A percentile compares a stretch with the other conserved stretches of the same genome.
These are phyloP conservation scores for Prunella vulgaris DNA, from an alignment of 257 asterid species.

Conservation along the genomic window DNA sequence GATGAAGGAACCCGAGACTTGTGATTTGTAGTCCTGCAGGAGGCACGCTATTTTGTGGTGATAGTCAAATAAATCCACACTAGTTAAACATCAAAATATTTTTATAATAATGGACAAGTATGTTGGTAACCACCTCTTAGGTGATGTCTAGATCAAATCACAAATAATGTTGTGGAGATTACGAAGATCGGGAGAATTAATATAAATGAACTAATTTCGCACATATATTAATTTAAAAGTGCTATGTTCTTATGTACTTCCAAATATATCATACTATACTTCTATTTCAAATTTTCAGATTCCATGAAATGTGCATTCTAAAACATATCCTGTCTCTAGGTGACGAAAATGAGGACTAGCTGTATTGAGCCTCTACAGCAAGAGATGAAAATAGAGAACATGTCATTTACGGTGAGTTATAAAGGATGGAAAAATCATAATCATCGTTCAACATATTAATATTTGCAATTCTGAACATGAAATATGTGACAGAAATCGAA, in stretches of 20 bases:
- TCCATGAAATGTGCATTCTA: not conserved
- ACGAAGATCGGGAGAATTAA: too few species aligned
- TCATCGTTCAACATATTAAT: not conserved
- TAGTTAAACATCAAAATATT: not conserved
- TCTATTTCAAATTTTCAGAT: not conserved
- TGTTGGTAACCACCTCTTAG: not conserved
- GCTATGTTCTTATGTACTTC: not conserved
- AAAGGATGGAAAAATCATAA: not conserved
- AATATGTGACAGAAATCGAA: slow-evolving; percentile 16
- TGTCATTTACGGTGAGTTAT: slow-evolving; percentile 28
- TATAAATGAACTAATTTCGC: too few species aligned
- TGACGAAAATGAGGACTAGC: slow-evolving; percentile 9
- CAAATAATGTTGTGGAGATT: not conserved
- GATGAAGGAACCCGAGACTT: slow-evolving; percentile 4
- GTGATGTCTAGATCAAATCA: not conserved
- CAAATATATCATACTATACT: not conserved
- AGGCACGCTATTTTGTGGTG: not conserved
- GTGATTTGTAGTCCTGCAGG: not conserved
- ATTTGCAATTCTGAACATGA: not conserved
- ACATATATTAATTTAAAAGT: not conserved
- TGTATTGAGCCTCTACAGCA: slow-evolving; percentile 19
- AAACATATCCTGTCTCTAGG: slow-evolving; percentile 15
- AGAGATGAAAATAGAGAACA: slow-evolving; percentile 24
- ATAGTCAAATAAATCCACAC: not conserved
- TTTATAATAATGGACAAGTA: not conserved